These are phyloP conservation scores for Fusarium poae DNA, from an alignment of 2,329 filamentous ascomycete species.

Conservation along the genomic window DNA sequence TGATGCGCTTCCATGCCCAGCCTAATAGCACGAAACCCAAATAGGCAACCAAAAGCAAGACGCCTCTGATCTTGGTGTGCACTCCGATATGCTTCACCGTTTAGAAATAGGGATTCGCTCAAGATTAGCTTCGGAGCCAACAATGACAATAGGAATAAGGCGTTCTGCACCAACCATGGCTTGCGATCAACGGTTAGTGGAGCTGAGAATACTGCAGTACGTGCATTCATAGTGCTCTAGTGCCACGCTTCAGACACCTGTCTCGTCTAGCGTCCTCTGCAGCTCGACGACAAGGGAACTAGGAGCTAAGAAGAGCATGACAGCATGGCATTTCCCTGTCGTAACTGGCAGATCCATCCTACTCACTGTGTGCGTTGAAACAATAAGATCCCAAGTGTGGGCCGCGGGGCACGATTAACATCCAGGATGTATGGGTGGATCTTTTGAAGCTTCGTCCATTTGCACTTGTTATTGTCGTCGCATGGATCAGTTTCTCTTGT, in stretches of 20 bases:
- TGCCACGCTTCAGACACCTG: not conserved
- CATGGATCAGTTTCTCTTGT: conserved; percentile 9
- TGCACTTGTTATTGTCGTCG: conserved; percentile 18
- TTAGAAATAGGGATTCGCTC: conserved; percentile 11
- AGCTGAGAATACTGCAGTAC: not conserved
- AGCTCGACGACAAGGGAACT: conserved; percentile 16
- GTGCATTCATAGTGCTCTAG: not conserved
- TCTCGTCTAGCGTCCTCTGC: conserved; percentile 16
- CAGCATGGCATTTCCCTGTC: not conserved
- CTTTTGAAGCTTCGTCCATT: conserved; percentile 9
- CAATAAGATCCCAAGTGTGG: not conserved
- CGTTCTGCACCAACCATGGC: conserved; percentile 40
- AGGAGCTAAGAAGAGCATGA: conserved; percentile 7
- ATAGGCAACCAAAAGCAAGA: conserved; percentile 36
- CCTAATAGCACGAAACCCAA: conserved; percentile 7
- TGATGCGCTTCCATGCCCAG: conserved; percentile 7
- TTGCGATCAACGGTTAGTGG: conserved; percentile 30
- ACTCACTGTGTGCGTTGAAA: conserved; percentile 3
- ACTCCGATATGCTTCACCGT: conserved; percentile 38
- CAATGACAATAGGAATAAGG: conserved; percentile 39
- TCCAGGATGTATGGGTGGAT: conserved; percentile 4
- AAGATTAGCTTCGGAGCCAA: conserved; percentile 21
- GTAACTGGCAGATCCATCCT: not conserved
- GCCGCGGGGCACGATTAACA: conserved; percentile 3
- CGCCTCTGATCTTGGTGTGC: conserved; percentile 11